Conservation (phyloP, 192 early-diverging fungal genomes). For the Thamnidium elegans region DNA sequence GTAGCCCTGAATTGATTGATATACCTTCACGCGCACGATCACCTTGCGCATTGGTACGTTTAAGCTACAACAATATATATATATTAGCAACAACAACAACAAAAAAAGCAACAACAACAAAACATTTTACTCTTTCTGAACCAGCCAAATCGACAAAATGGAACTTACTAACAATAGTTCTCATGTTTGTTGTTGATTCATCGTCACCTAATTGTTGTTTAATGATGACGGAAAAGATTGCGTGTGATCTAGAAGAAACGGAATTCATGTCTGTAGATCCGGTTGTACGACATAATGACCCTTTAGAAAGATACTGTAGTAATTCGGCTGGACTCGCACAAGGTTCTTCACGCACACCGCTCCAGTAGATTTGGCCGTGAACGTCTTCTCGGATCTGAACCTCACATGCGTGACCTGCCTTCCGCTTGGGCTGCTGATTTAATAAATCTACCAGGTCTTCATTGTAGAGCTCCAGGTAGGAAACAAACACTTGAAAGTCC, state of each 20-base stretch:
- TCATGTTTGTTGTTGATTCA: neutral
- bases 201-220: constrained; percentile 61
- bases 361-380: constrained; percentile 81
- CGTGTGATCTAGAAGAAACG: constrained; percentile 92
- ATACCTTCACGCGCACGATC: constrained; percentile 95
- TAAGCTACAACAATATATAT: no score
- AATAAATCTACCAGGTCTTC: constrained; percentile 92
- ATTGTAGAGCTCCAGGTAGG: constrained; percentile 96
- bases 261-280: constrained; percentile 98
- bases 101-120: neutral
- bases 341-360: constrained; percentile 76
- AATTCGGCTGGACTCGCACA: constrained; percentile 65
- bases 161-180: constrained; percentile 67
- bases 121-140: constrained; percentile 67
- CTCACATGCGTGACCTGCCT: neutral
- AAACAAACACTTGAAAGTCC: constrained; percentile 59
- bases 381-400: constrained; percentile 74
- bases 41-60: constrained; percentile 88
- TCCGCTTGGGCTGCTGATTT: constrained; percentile 30
- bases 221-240: constrained; percentile 91
- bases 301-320: constrained; percentile 48
- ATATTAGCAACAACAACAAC: neutral
- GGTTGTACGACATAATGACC: constrained; percentile 64
- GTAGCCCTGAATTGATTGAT: constrained; percentile 91
- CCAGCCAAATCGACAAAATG: constrained; percentile 99